phyloP scores from a whole-genome alignment of 306 rosid species.

The Albizia julibrissin region DNA sequence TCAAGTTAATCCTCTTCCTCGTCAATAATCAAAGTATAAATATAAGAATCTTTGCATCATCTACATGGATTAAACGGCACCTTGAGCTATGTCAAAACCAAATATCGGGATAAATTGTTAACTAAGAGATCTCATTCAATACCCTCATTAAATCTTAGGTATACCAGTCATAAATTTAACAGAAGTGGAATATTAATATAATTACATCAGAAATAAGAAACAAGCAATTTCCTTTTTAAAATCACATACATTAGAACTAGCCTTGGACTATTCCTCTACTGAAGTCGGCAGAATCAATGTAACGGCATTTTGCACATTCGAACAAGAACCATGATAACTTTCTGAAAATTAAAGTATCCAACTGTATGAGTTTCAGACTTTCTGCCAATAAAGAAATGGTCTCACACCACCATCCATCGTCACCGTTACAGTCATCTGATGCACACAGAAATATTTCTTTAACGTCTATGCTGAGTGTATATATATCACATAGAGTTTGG shows the following conservation, averaged over 20 bases:
- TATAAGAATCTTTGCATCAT: too few species aligned
- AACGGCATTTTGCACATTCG: conserved; percentile 30
- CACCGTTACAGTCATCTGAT: not conserved
- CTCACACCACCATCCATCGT: not conserved
- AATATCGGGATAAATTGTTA: too few species aligned
- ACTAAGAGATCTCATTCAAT: too few species aligned
- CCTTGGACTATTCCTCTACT: too few species aligned
- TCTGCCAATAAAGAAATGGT: conserved; percentile 30
- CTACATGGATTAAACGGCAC: too few species aligned
- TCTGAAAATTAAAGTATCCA: not conserved
- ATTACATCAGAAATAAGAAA: not conserved
- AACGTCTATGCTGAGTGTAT: conserved; percentile 10
- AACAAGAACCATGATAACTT: conserved; percentile 11
- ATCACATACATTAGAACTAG: too few species aligned
- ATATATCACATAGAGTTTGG: conserved; percentile 28
- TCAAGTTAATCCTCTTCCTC: too few species aligned
- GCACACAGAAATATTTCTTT: conserved; percentile 4
- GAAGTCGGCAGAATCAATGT: conserved; percentile 29
- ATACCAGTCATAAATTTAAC: not conserved
- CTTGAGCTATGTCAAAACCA: too few species aligned
- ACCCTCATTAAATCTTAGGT: not conserved
- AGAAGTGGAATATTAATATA: not conserved
- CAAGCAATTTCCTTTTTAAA: too few species aligned
- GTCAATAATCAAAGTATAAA: too few species aligned
- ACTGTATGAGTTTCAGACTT: not conserved